These are phyloP conservation scores for Amanita fuliginea DNA, from an alignment of 768 basidiomycete genomes.

Conservation along the genomic window DNA sequence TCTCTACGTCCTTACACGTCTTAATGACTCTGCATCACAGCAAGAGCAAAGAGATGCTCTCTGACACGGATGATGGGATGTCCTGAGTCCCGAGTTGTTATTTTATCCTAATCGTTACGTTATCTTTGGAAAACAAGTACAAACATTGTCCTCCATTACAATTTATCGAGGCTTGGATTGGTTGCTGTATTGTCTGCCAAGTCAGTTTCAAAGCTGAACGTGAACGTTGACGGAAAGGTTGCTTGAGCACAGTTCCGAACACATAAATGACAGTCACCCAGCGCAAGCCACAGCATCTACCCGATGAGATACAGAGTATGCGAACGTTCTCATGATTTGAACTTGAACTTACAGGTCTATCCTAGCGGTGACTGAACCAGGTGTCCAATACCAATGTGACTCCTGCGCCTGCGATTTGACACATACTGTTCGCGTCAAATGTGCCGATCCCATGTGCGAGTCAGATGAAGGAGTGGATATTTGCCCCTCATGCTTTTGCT, in stretches of 20 bases:
- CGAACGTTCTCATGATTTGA: constrained; percentile 2
- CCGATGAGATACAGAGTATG: constrained; percentile 47
- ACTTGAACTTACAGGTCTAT: constrained; percentile 3
- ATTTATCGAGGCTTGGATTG: no score
- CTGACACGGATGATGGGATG: constrained; percentile 84
- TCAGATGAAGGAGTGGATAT: constrained; percentile 70
- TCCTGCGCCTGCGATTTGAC: constrained; percentile 82
- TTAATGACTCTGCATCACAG: constrained; percentile 25
- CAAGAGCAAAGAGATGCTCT: constrained; percentile 83
- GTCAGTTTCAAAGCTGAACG: no score
- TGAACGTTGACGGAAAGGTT: no score
- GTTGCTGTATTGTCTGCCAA: no score
- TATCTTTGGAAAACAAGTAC: no score
- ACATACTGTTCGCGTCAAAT: constrained; percentile 94
- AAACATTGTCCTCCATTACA: no score
- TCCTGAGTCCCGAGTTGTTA: no score
- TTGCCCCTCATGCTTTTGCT: constrained; percentile 87
- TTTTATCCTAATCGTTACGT: no score
- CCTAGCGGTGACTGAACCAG: constrained; percentile 69
- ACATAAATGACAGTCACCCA: constrained; percentile 42
- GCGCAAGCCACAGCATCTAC: constrained; percentile 42
- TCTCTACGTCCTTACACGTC: background rate
- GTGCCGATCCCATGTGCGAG: constrained; percentile 68
- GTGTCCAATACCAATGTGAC: constrained; percentile 77
- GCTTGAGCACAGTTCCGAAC: no score